phyloP scores from a whole-genome alignment of 2,329 filamentous ascomycete genomes.

The Chalara sp. region DNA sequence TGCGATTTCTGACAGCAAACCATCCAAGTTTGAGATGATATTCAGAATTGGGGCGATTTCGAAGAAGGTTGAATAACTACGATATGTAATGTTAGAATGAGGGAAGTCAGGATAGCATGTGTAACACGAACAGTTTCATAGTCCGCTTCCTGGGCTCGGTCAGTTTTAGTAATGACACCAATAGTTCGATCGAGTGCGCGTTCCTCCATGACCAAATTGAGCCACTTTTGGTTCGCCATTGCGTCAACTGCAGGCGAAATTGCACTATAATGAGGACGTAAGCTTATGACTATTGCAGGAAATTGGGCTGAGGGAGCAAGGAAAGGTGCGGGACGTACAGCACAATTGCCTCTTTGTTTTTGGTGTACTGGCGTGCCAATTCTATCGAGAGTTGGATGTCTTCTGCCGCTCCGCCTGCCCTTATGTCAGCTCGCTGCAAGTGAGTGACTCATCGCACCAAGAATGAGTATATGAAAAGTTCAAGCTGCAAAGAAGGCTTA shows the following conservation, averaged over 20 bases:
- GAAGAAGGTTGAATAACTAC: slow-evolving; percentile 5
- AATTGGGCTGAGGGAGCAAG: neutral
- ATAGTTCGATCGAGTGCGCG: slow-evolving; percentile 5
- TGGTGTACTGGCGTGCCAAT: slow-evolving; percentile 4
- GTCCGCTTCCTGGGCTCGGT: neutral
- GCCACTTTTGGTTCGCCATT: slow-evolving; percentile 2
- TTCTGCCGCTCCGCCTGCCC: slow-evolving; percentile 1
- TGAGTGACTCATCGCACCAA: neutral
- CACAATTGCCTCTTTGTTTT: slow-evolving; percentile 7
- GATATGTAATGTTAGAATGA: neutral
- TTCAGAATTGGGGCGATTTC: slow-evolving; percentile 2
- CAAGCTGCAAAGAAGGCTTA: slow-evolving; percentile 1
- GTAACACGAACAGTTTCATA: slow-evolving; percentile 4
- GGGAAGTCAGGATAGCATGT: neutral
- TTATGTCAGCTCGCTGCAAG: slow-evolving; percentile 1
- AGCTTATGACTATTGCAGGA: neutral
- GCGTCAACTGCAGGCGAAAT: slow-evolving; percentile 2
- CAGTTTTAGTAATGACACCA: slow-evolving; percentile 7
- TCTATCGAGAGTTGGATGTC: slow-evolving; percentile 6
- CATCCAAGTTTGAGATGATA: slow-evolving; percentile 7
- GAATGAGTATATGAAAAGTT: neutral
- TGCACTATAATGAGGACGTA: slow-evolving; percentile 3
- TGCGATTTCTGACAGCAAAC: slow-evolving; percentile 11
- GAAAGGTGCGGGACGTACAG: neutral
- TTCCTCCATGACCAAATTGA: slow-evolving; percentile 2